Evolutionary conservation across 2,329 filamentous ascomycete species (phyloP).

Genomic region (Colletotrichum abscissum): DNA sequence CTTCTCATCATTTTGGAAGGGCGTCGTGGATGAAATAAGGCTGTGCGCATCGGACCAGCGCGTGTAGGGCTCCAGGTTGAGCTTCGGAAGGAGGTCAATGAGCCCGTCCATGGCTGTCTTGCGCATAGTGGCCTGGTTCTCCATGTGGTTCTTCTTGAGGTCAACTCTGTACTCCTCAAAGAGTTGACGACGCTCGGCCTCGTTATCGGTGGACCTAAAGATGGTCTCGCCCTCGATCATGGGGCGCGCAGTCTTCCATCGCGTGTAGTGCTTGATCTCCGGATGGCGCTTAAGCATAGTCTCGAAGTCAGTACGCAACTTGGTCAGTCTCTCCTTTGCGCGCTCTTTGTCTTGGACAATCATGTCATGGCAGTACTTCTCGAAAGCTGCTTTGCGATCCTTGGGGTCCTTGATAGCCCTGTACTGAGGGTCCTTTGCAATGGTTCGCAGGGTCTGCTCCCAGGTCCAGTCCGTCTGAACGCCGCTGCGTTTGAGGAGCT

Average conservation of each 20-base stretch:
- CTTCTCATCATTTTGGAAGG: constrained; percentile 84
- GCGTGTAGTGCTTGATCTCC: constrained; percentile 96
- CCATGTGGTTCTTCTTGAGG: constrained; percentile 82
- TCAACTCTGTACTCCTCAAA: constrained; percentile 94
- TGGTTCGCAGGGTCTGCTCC: constrained; percentile 87
- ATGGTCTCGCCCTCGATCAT: constrained; percentile 96
- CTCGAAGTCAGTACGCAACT: constrained; percentile 92
- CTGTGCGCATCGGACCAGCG: constrained; percentile 92
- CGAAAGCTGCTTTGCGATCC: constrained; percentile 90
- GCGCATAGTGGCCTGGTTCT: constrained; percentile 77
- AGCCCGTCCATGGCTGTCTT: constrained; percentile 89
- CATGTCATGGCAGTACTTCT: constrained; percentile 93
- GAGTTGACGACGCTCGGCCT: constrained; percentile 86
- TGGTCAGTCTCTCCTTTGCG: constrained; percentile 91
- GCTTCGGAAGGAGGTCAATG: constrained; percentile 78
- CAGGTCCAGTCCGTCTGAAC: constrained; percentile 94
- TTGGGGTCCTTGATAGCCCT: constrained; percentile 92
- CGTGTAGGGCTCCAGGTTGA: constrained; percentile 92
- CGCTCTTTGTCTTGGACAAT: constrained; percentile 93
- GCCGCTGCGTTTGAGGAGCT: constrained; percentile 85
- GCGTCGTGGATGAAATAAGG: constrained; percentile 80
- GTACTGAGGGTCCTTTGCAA: constrained; percentile 92
- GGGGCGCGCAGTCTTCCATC: constrained; percentile 94
- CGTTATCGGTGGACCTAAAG: constrained; percentile 90
- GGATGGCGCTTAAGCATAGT: constrained; percentile 96